Evolutionary conservation across 2,329 filamentous ascomycete genomes (phyloP), one percentile per base, ranked within the genome.

Genomic region (Epichloe sibirici): DNA sequence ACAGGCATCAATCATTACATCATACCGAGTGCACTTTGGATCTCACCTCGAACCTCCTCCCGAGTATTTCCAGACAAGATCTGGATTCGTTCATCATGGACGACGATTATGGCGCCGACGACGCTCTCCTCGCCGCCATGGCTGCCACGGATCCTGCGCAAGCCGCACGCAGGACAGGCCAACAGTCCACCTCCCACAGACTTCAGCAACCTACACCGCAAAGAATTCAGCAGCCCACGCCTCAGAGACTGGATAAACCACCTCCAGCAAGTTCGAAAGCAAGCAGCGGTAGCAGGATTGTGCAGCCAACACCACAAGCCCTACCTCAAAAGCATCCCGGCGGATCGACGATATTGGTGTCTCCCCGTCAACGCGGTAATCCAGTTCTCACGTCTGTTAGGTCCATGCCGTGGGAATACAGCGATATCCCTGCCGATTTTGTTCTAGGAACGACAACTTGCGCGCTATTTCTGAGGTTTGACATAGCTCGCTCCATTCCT

Each of bases 401-500:
- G 55, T 83, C 86, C 1, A 76, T 94, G 54, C 81, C 90, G 0
- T 98, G 93, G 93, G 93, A 98, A 69, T 97, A 95, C 68, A 90
- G 88, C 56, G 91, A 97, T 63, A 95, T 95, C n/a, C 85, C 86
- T 1, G 88, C 91, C 35, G 93, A 98, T 70, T 98, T 94, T 66
- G 85, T 91, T 8, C 75, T 97, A 25, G 91, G 93, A 0, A 66
- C 79, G 43, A 95, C 90, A 0, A 95, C 90, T 6, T 95, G 91
- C 63, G 90, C 88, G 0, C 76, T 98, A 5, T 98, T 97, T 65
- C 74, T 98, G 43, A 94, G 74, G 74, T 74, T 47, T 43, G 59
- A 7, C 9, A 23, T 46, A 17, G 12, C 13, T 25, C 15, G 9
- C 23, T 23, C 12, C 2, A 5, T 28, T 21, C 17, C 12, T 43